phyloP scores from a whole-genome alignment of 345 rosid genomes.

The Syzygium grande region DNA sequence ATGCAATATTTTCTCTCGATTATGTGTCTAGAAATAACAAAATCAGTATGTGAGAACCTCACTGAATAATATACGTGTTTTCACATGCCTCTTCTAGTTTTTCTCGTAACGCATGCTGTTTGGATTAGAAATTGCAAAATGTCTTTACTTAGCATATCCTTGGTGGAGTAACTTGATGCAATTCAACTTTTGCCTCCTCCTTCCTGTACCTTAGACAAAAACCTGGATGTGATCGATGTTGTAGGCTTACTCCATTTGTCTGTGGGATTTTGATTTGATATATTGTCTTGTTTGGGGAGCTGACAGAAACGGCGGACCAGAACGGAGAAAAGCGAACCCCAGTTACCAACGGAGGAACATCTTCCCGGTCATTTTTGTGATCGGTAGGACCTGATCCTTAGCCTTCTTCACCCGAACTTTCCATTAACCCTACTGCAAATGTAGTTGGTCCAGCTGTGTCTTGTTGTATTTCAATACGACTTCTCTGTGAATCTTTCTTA shows the following conservation, averaged over 20 bases:
- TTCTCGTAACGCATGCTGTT: background rate
- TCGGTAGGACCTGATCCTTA: background rate
- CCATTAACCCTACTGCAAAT: background rate
- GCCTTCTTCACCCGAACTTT: background rate
- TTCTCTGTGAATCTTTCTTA: background rate
- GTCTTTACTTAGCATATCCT: background rate
- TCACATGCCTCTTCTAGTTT: background rate
- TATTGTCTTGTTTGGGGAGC: background rate
- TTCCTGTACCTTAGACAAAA: background rate
- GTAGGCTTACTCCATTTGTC: background rate
- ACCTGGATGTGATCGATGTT: background rate
- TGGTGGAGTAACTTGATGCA: background rate
- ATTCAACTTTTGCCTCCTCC: background rate
- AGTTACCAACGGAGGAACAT: background rate
- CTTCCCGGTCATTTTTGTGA: background rate
- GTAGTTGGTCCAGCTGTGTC: background rate
- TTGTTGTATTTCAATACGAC: background rate
- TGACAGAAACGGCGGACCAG: background rate
- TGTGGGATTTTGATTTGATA: background rate
- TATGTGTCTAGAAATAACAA: background rate
- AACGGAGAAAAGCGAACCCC: background rate
- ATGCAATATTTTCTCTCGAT: background rate
- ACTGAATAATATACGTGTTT: background rate
- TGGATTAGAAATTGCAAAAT: background rate
- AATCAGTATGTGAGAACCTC: background rate